A percentile compares a stretch with the other conserved stretches of the same genome.
Conservation (phyloP, 345 rosid species). For the Brassica cretica region DNA sequence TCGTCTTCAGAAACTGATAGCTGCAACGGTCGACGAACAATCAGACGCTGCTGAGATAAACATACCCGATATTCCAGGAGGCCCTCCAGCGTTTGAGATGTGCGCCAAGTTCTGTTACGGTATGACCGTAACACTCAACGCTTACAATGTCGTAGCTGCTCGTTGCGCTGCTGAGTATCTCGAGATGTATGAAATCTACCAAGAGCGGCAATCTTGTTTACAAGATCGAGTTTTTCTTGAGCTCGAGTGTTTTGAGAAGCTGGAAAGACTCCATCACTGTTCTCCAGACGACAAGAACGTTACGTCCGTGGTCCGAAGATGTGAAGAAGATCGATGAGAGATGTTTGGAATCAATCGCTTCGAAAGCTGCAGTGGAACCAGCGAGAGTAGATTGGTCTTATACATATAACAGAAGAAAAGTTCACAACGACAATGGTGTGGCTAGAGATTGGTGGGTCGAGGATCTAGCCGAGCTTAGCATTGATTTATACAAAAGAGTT, state of each 20-base stretch:
- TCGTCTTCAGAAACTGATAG: slow-evolving; percentile 60
- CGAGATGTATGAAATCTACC: slow-evolving; percentile 61
- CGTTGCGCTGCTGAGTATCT: slow-evolving; percentile 86
- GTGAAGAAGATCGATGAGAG: slow-evolving; percentile 54
- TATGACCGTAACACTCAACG: slow-evolving; percentile 85
- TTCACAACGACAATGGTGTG: slow-evolving; percentile 39
- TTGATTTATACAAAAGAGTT: slow-evolving; percentile 58
- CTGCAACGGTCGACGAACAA: slow-evolving; percentile 41
- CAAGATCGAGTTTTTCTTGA: slow-evolving; percentile 74
- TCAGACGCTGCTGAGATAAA: slow-evolving; percentile 53
- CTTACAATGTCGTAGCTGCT: slow-evolving; percentile 79
- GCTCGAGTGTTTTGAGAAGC: slow-evolving; percentile 63
- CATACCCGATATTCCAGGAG: slow-evolving; percentile 82
- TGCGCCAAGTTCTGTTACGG: slow-evolving; percentile 94
- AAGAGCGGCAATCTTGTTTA: slow-evolving; percentile 72
- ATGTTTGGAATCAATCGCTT: slow-evolving; percentile 67
- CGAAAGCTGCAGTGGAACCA: slow-evolving; percentile 54
- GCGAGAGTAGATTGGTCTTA: slow-evolving; percentile 72
- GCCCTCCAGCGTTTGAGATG: slow-evolving; percentile 78
- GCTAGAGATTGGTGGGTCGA: slow-evolving; percentile 84
- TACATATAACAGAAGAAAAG: slow-evolving; percentile 65
- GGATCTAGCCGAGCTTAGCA: slow-evolving; percentile 60
- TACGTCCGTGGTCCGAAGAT: slow-evolving; percentile 60
- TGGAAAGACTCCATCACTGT: slow-evolving; percentile 80
- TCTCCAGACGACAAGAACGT: slow-evolving; percentile 55